These are phyloP conservation scores for Dictyophora rubrovolvata DNA, from an alignment of 768 basidiomycete species.

Conservation along the genomic window DNA sequence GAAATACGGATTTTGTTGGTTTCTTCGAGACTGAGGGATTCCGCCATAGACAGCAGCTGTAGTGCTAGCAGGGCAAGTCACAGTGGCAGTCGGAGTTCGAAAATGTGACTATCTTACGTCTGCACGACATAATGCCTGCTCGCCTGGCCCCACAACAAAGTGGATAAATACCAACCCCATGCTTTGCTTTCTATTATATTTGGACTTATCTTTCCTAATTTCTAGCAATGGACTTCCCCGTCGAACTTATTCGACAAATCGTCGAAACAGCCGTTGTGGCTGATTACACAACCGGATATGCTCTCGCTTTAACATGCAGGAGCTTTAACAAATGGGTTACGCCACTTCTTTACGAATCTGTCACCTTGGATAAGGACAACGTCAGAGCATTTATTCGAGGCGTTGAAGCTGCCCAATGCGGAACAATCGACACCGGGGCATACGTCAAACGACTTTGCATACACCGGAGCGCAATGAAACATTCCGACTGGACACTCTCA, in stretches of 20 bases:
- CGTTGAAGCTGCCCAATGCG: slow-evolving; percentile 6
- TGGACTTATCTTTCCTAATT: not conserved
- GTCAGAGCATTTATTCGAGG: not conserved
- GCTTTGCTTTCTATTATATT: not conserved
- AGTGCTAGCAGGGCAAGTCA: not conserved
- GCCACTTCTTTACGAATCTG: slow-evolving; percentile 1
- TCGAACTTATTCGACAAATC: slow-evolving; percentile 1
- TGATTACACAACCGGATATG: not conserved
- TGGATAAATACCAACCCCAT: not conserved
- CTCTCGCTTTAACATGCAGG: not conserved
- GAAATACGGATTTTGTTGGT: slow-evolving; percentile 94
- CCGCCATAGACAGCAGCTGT: slow-evolving; percentile 42
- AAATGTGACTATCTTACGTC: not conserved
- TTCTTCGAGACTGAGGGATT: slow-evolving; percentile 86
- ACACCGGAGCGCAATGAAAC: not conserved
- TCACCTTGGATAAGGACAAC: not conserved
- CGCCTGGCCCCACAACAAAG: not conserved
- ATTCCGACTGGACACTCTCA: slow-evolving; percentile 6
- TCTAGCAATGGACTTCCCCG: not conserved
- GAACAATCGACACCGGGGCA: not conserved
- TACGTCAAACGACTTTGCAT: not conserved
- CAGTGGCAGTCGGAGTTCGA: slow-evolving; percentile 4
- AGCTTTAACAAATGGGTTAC: slow-evolving; percentile 2
- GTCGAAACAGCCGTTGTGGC: not conserved
- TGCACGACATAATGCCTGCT: not conserved